phyloP scores from a whole-genome alignment of 495 filamentous ascomycete species.

The Podospora conica region DNA sequence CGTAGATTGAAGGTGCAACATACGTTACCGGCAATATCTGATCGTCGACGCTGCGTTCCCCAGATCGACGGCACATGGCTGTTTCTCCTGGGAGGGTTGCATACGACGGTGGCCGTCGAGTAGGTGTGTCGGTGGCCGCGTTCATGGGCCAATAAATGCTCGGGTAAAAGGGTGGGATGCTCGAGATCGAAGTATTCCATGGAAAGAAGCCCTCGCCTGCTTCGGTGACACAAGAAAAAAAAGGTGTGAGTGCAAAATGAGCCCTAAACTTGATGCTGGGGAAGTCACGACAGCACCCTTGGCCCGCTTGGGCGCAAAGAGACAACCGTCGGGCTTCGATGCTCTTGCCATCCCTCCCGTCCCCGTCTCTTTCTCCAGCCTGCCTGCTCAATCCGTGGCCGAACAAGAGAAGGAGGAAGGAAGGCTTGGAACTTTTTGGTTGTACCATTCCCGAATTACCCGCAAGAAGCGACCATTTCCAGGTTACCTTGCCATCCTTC shows the following conservation, averaged over 20 bases:
- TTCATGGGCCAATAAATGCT: slow-evolving; percentile 3
- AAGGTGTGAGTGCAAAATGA: background rate
- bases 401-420: background rate
- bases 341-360: background rate
- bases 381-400: background rate
- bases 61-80: slow-evolving; percentile 22
- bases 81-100: background rate
- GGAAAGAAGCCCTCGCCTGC: background rate
- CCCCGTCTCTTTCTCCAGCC: background rate
- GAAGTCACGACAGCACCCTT: background rate
- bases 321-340: background rate
- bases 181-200: slow-evolving; percentile 14
- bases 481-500: slow-evolving; percentile 5
- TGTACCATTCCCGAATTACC: slow-evolving; percentile 11
- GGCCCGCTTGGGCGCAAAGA: background rate
- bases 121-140: too few species aligned
- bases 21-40: slow-evolving; percentile 5
- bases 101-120: background rate
- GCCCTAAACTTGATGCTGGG: background rate
- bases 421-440: background rate
- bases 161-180: slow-evolving; percentile 13
- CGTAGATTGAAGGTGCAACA: background rate
- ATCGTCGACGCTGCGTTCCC: slow-evolving; percentile 11
- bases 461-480: slow-evolving; percentile 10
- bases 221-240: slow-evolving; percentile 2